Percentiles rank a stretch among this genome's conserved stretches.
These are phyloP conservation scores for Pinus taeda DNA, from an alignment of 75 land plant species.

Conservation along the genomic window DNA sequence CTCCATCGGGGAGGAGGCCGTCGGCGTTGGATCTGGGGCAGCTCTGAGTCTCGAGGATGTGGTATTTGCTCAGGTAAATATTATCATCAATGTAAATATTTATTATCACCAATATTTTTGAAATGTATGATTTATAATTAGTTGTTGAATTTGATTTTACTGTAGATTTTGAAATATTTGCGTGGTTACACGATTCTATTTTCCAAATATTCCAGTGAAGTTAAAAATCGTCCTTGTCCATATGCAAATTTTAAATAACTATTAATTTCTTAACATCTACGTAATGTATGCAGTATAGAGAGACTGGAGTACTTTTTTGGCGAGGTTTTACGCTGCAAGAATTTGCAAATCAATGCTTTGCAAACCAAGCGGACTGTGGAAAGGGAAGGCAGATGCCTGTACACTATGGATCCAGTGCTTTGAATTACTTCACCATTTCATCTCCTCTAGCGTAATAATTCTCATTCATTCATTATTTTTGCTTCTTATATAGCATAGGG, in stretches of 20 bases:
- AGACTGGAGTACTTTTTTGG: slow-evolving; percentile 89
- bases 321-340: slow-evolving; percentile 81
- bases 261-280: too few species aligned
- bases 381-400: slow-evolving; percentile 97
- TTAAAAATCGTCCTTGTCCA: too few species aligned
- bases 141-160: too few species aligned
- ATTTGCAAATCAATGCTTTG: slow-evolving; percentile 89
- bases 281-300: slow-evolving; percentile 65
- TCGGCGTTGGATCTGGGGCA: slow-evolving; percentile 81
- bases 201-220: too few species aligned
- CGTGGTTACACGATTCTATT: too few species aligned
- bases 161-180: too few species aligned
- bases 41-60: slow-evolving; percentile 59
- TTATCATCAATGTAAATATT: too few species aligned
- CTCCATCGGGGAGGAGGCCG: slow-evolving; percentile 82
- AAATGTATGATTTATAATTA: too few species aligned
- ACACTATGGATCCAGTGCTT: slow-evolving; percentile 80
- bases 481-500: too few species aligned
- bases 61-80: slow-evolving; percentile 68
- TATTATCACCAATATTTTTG: not conserved
- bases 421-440: slow-evolving; percentile 76
- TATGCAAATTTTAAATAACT: not conserved
- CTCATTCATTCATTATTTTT: too few species aligned
- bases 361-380: slow-evolving; percentile 71
- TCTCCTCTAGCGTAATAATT: slow-evolving; percentile 84